Evolutionary conservation across 139 green algal species (phyloP).

Genomic region (Micractinium sp.): DNA sequence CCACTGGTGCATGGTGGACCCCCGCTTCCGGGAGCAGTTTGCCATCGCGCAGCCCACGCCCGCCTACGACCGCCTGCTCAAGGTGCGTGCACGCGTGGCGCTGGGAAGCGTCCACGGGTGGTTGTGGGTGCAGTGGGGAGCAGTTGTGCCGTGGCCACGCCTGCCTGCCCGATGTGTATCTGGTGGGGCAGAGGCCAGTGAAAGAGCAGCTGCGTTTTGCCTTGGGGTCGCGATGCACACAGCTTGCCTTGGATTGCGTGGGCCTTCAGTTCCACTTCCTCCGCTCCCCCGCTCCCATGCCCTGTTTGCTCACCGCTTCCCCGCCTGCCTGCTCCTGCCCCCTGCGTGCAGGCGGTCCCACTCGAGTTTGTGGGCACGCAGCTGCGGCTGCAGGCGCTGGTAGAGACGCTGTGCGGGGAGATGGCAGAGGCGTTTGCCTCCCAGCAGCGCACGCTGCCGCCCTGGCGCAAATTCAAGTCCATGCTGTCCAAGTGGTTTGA

Average conservation of each 20-base stretch:
- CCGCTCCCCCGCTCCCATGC: neutral
- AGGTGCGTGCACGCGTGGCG: neutral
- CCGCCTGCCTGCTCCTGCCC: neutral
- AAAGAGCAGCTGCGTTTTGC: too few relatives aligned
- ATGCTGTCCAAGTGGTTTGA: constrained; percentile 73
- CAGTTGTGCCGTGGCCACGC: too few relatives aligned
- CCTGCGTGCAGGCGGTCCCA: constrained; percentile 24
- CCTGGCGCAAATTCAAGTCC: constrained; percentile 59
- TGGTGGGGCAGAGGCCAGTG: too few relatives aligned
- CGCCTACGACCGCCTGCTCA: constrained; percentile 56
- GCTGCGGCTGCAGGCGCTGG: constrained; percentile 58
- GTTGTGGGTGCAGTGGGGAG: too few relatives aligned
- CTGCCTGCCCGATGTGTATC: too few relatives aligned
- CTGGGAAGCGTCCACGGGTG: neutral
- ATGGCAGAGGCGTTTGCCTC: constrained; percentile 55
- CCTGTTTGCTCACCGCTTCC: too few relatives aligned
- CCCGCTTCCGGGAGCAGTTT: constrained; percentile 69
- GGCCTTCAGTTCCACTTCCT: neutral
- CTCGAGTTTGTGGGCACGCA: constrained; percentile 67
- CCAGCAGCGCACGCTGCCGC: constrained; percentile 50
- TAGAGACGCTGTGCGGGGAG: constrained; percentile 60
- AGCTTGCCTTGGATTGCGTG: too few relatives aligned
- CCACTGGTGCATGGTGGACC: constrained; percentile 51
- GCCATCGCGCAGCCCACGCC: constrained; percentile 52
- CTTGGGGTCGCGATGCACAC: too few relatives aligned